Percentiles rank a stretch among this genome's conserved stretches.
Conservation (phyloP, 2,329 filamentous ascomycete genomes). For the Sporothrix humicola region DNA sequence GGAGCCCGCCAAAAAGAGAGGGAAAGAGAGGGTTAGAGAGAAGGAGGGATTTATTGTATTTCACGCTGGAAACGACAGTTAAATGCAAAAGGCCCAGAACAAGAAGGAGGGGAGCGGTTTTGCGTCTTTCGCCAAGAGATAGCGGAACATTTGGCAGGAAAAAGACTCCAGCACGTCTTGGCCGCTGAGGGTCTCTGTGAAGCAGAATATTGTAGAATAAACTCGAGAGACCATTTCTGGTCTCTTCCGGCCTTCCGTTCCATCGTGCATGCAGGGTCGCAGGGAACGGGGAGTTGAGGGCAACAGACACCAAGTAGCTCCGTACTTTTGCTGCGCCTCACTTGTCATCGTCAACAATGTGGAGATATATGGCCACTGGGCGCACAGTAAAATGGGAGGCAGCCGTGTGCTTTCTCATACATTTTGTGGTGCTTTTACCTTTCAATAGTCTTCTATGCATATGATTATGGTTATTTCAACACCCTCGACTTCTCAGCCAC, state of each 20-base stretch:
- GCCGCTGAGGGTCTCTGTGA: not conserved
- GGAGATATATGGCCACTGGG: not conserved
- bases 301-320: not conserved
- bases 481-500: conserved; percentile 3
- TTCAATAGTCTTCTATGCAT: not conserved
- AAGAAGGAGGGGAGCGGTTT: conserved; percentile 8
- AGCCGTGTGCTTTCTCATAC: conserved; percentile 8
- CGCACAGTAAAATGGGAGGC: not conserved
- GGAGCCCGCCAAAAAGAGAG: not conserved
- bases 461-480: conserved; percentile 8
- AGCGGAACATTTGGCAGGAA: not conserved
- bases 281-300: not conserved
- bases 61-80: not conserved
- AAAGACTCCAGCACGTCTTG: conserved; percentile 11
- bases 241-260: not conserved
- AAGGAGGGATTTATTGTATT: conserved; percentile 21
- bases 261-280: not conserved
- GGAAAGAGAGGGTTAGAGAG: no score
- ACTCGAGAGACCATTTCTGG: not conserved
- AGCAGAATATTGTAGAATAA: not conserved
- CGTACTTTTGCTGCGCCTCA: conserved; percentile 24
- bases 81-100: conserved; percentile 14
- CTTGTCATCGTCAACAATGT: conserved; percentile 2
- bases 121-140: conserved; percentile 26
- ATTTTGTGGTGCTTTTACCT: not conserved